Conservation (phyloP, 371 early-diverging fungal species). For the Smittium mucronatum region DNA sequence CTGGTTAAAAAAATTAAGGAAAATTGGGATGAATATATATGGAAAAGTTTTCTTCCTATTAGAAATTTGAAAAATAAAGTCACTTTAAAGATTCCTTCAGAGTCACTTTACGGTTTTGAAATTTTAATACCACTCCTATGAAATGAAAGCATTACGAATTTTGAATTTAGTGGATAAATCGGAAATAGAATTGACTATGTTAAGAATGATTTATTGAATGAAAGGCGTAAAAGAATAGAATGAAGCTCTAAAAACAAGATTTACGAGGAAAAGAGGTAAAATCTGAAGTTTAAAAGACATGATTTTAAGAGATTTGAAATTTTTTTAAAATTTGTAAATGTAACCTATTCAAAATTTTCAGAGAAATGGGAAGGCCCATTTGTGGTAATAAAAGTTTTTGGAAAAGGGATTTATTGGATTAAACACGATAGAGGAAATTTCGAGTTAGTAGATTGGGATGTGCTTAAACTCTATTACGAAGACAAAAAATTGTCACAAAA, state of each 20-base stretch:
- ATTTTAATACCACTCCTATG: neutral
- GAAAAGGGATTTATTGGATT: neutral
- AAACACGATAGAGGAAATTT: too few relatives aligned
- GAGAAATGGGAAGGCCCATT: neutral
- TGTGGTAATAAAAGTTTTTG: neutral
- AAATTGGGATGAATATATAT: constrained; percentile 1
- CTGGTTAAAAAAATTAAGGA: neutral
- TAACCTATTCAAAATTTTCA: neutral
- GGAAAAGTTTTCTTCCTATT: neutral
- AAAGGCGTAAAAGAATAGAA: neutral
- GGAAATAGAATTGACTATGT: neutral
- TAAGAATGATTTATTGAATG: neutral
- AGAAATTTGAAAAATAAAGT: neutral
- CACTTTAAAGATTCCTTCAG: neutral
- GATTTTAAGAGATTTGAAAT: neutral
- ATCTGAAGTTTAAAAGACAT: neutral
- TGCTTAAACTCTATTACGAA: too few relatives aligned
- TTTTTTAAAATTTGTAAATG: neutral
- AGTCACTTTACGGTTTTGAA: neutral
- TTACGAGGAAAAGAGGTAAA: neutral
- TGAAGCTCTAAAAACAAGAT: neutral
- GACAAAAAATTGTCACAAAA: too few relatives aligned
- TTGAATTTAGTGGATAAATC: neutral
- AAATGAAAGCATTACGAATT: neutral
- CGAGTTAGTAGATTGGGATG: too few relatives aligned